A percentile compares a stretch with the other conserved stretches of the same genome.
These are phyloP conservation scores for Saturnispora kantuleensis DNA, from an alignment of 805 yeast genomes.

Conservation along the genomic window DNA sequence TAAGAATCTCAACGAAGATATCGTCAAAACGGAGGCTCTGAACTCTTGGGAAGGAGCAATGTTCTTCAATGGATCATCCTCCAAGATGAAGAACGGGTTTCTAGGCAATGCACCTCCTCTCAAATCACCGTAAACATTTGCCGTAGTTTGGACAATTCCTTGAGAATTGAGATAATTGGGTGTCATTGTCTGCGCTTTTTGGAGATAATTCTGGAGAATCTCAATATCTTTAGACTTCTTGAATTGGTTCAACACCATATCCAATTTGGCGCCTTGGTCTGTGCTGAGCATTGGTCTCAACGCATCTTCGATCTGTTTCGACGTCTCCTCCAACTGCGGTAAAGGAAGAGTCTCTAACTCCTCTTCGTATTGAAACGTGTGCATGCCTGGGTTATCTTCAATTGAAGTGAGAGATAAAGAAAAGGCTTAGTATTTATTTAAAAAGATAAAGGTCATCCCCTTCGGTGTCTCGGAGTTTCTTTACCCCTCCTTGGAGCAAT, in stretches of 20 bases:
- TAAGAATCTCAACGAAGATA: slow-evolving; percentile 58
- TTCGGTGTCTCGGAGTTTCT: too few species aligned
- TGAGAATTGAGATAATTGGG: slow-evolving; percentile 46
- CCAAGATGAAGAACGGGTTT: slow-evolving; percentile 65
- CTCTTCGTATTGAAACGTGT: slow-evolving; percentile 30
- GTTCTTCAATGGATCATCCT: slow-evolving; percentile 61
- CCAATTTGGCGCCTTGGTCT: slow-evolving; percentile 40
- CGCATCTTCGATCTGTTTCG: slow-evolving; percentile 43
- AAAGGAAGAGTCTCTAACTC: slow-evolving; percentile 51
- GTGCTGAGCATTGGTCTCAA: slow-evolving; percentile 48
- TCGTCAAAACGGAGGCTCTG: slow-evolving; percentile 56
- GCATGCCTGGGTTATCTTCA: not conserved
- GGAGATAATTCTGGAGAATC: slow-evolving; percentile 45
- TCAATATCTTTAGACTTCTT: slow-evolving; percentile 31
- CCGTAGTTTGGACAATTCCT: slow-evolving; percentile 37
- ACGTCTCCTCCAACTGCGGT: slow-evolving; percentile 43
- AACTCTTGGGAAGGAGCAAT: slow-evolving; percentile 53
- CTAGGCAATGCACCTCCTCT: slow-evolving; percentile 64
- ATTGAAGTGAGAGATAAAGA: too few species aligned
- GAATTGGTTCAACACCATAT: slow-evolving; percentile 36
- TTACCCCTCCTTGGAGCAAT: too few species aligned
- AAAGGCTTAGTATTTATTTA: too few species aligned
- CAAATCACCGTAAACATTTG: slow-evolving; percentile 53
- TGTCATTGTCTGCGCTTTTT: slow-evolving; percentile 33
- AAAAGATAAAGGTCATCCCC: too few species aligned